Base-by-base conservation (phyloP, 1,284 basidiomycete species). In the Pulveroboletus sp. region DNA sequence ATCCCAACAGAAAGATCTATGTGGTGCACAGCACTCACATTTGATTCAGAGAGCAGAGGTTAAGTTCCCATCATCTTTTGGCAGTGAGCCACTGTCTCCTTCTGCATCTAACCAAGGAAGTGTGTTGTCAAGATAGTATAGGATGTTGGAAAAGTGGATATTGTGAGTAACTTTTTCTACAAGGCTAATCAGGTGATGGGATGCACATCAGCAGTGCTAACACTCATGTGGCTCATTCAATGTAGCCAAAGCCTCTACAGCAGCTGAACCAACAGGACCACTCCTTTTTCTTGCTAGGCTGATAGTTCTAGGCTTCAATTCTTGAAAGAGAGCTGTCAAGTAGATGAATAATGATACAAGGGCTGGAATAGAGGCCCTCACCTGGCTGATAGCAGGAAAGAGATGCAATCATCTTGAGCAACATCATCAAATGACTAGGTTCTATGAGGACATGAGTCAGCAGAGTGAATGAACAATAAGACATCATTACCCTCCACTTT, bases 41-140 rank as follows among this genome's bases (percentile, higher is more conserved):
- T 7, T 31, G 29, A 12, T 12, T 31, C 12, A 12, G 7, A 31
- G 29, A 7, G 29, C 29, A 31, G 29, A 31, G 29, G 5, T 49
- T 28, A 14, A 40, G 26, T 20, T 20, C 31, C 11, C 24, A 11
- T 7, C 18, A 7, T 25, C 2, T 15, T 35, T 8, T 15, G 7
- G 12, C 8, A 33, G 28, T 38, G 46, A 0, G 2, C n/a, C 22
- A 7, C 12, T 17, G 22, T 29, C 51, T 26, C n/a, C 38, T 8
- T 62, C 61, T 18, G 29, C 61, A 20, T 62, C 53, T 8, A 60
- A 35, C n/a, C 18, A 51, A 43, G 61, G 58, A 10, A 62, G 57
- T 5, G 20, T 46, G 26, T 17, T 18, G 22, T 12, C 8, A 33
- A 62, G 53, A 17, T 61, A 57, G 4, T 44, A 38, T 28, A 60